phyloP scores from a whole-genome alignment of 768 basidiomycete genomes.

The Hirschioporus abietinus region DNA sequence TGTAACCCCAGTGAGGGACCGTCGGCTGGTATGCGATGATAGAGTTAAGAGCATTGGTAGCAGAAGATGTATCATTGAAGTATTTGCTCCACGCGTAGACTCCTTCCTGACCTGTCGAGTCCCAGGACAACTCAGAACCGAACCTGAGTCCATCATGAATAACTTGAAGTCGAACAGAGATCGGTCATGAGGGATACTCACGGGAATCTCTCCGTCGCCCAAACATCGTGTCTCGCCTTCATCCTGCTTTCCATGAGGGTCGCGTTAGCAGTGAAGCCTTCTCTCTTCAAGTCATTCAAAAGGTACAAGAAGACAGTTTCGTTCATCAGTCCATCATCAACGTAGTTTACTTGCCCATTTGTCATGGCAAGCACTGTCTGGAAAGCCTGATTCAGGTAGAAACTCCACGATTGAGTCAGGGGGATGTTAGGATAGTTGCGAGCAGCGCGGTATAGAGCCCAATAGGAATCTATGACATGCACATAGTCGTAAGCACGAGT shows the following conservation, averaged over 20 bases:
- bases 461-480: slow-evolving; percentile 37
- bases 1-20: slow-evolving; percentile 58
- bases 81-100: slow-evolving; percentile 50
- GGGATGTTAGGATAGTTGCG: slow-evolving; percentile 50
- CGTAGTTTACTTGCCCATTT: slow-evolving; percentile 38
- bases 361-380: slow-evolving; percentile 43
- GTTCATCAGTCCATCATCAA: slow-evolving; percentile 47
- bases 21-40: slow-evolving; percentile 53
- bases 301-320: slow-evolving; percentile 47
- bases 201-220: slow-evolving; percentile 49
- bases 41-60: slow-evolving; percentile 47
- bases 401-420: slow-evolving; percentile 44
- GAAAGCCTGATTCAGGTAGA: slow-evolving; percentile 53
- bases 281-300: slow-evolving; percentile 45
- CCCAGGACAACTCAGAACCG: slow-evolving; percentile 57
- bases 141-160: slow-evolving; percentile 29
- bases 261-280: slow-evolving; percentile 44
- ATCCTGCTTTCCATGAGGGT: slow-evolving; percentile 43
- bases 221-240: slow-evolving; percentile 36
- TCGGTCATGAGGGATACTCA: slow-evolving; percentile 22
- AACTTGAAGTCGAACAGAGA: slow-evolving; percentile 2
- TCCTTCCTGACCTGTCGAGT: slow-evolving; percentile 50
- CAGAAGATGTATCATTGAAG: slow-evolving; percentile 47
- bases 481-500: slow-evolving; percentile 48
- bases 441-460: slow-evolving; percentile 52